These are phyloP conservation scores for Neoascochyta sp. DNA, from an alignment of 2,329 filamentous ascomycete species.

Conservation along the genomic window DNA sequence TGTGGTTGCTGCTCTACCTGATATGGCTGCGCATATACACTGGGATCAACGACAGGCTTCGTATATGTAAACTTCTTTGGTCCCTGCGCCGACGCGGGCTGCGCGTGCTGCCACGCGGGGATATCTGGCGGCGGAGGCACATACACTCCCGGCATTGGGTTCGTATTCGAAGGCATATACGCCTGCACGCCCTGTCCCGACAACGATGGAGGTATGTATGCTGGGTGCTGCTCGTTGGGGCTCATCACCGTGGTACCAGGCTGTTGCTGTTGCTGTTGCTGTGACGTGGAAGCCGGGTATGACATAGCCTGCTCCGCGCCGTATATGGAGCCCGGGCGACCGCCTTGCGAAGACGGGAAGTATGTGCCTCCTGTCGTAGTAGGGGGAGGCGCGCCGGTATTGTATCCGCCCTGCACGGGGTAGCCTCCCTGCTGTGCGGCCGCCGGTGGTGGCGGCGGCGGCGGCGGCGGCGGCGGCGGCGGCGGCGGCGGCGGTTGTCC, in stretches of 20 bases:
- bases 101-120: conserved; percentile 37
- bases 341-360: conserved; percentile 26
- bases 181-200: conserved; percentile 32
- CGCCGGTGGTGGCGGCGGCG: conserved; percentile 14
- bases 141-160: conserved; percentile 36
- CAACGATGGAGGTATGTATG: conserved; percentile 33
- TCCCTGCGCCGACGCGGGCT: conserved; percentile 33
- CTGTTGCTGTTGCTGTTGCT: conserved; percentile 18
- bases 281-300: conserved; percentile 16
- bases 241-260: conserved; percentile 21
- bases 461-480: conserved; percentile 17
- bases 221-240: conserved; percentile 33
- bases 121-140: conserved; percentile 36
- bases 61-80: conserved; percentile 33
- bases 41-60: conserved; percentile 25
- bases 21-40: conserved; percentile 23
- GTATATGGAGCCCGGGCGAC: conserved; percentile 28
- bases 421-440: conserved; percentile 27
- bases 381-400: conserved; percentile 24
- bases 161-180: conserved; percentile 34
- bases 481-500: conserved; percentile 18
- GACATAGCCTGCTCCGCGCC: conserved; percentile 19
- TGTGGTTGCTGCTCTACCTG: conserved; percentile 18
- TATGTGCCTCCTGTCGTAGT: conserved; percentile 31
- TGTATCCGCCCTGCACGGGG: conserved; percentile 22